These are phyloP conservation scores for Lactarius sanguifluus DNA, from an alignment of 768 basidiomycete species.

Conservation along the genomic window DNA sequence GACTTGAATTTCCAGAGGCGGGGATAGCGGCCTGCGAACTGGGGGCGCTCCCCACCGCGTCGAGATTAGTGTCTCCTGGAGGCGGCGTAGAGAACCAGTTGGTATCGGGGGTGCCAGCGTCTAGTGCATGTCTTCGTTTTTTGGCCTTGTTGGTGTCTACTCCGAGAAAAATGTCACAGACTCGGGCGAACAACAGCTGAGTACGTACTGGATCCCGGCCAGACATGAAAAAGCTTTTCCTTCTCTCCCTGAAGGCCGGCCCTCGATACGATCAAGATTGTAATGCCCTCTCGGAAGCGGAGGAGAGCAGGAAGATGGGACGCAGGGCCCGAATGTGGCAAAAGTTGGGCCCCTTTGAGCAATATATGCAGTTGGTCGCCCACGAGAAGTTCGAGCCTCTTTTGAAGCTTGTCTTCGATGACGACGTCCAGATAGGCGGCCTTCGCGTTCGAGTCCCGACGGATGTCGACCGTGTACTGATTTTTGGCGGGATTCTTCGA, in stretches of 20 bases:
- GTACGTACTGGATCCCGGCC: conserved; percentile 12
- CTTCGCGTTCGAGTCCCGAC: conserved; percentile 8
- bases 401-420: conserved; percentile 18
- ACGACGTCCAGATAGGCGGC: conserved; percentile 5
- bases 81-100: conserved; percentile 22
- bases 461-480: conserved; percentile 18
- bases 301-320: conserved; percentile 3
- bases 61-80: not conserved
- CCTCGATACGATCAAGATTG: conserved; percentile 15
- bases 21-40: not conserved
- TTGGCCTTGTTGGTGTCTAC: conserved; percentile 10
- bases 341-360: conserved; percentile 10
- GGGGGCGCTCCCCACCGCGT: not conserved
- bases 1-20: not conserved
- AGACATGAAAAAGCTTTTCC: conserved; percentile 6
- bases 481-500: conserved; percentile 1
- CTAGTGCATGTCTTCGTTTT: conserved; percentile 3
- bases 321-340: conserved; percentile 2
- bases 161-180: conserved; percentile 1
- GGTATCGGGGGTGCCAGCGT: conserved; percentile 1
- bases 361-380: conserved; percentile 11
- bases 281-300: conserved; percentile 22
- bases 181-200: not conserved
- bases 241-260: conserved; percentile 13
- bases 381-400: conserved; percentile 12